These are phyloP conservation scores for Biscutella auriculata DNA, from an alignment of 441 rosid genomes.

Conservation along the genomic window DNA sequence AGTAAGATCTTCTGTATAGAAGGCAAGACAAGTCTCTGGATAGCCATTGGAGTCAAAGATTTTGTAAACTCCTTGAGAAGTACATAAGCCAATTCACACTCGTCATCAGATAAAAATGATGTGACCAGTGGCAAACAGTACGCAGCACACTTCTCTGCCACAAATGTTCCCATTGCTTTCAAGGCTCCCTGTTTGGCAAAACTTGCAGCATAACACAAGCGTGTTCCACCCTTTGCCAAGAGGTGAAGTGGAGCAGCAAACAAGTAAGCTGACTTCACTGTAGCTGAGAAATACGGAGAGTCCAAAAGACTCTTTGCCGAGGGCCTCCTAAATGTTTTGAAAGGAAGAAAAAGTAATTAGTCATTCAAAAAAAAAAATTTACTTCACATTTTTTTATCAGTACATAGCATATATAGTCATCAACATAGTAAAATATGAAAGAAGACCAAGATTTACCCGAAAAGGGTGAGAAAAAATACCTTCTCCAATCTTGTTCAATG, in stretches of 20 bases:
- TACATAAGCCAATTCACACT: constrained; percentile 77
- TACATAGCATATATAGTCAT: constrained; percentile 7
- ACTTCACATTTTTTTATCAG: constrained; percentile 4
- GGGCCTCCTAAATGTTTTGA: constrained; percentile 62
- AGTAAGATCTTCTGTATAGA: constrained; percentile 76
- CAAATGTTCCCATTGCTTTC: constrained; percentile 75
- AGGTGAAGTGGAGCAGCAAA: constrained; percentile 84
- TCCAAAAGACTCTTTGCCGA: constrained; percentile 67
- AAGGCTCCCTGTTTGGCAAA: constrained; percentile 81
- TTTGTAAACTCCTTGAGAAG: constrained; percentile 70
- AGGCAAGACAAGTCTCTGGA: constrained; percentile 63
- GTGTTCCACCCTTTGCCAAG: constrained; percentile 52
- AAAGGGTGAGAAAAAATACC: constrained; percentile 31
- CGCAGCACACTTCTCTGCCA: constrained; percentile 72
- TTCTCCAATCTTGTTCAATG: constrained; percentile 55
- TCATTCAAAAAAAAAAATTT: neutral
- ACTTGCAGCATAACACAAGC: constrained; percentile 70
- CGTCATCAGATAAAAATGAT: constrained; percentile 44
- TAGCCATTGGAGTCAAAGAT: constrained; percentile 57
- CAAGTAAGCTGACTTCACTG: constrained; percentile 69
- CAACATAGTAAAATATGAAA: neutral
- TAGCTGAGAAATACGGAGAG: constrained; percentile 75
- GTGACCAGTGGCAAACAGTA: constrained; percentile 67
- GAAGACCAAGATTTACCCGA: neutral
- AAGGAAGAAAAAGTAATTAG: constrained; percentile 18